Base-by-base conservation (phyloP, 2,329 filamentous ascomycete species). In the Claviceps fusiformis region DNA sequence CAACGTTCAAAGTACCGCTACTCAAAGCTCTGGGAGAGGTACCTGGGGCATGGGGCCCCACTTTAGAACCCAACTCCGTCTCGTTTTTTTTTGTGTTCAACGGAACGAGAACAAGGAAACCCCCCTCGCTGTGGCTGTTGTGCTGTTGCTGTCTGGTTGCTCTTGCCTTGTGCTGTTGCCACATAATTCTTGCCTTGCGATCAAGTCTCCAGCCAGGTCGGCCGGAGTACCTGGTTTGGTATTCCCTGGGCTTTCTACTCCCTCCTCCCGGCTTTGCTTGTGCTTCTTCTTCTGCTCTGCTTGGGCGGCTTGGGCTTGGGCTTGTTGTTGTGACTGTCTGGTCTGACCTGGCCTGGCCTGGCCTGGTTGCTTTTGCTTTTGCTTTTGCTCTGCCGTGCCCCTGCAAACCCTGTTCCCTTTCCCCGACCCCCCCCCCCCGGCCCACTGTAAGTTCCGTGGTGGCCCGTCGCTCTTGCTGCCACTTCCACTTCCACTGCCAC, bases 1-100 rank as follows among this genome's bases (percentile, higher is more conserved):
- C 44, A 31, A 50, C 17, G 35, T n/a, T 35, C 44, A n/a, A 56
- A 53, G 54, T 53, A 53, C 50, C 54, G 53, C 37, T 53, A 56
- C 54, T 29, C 37, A 11, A 6, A 29, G 43, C 41, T 24, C 41
- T 13, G 19, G 29, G 50, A 50, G 50, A 37, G 50, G 37, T 53
- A 51, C 37, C 53, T 54, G 31, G 49, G 49, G 27, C 50, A 33
- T 17, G 8, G 8, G 39, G 39, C 3, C 48, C 54, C 48, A 33
- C 48, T 55, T 45, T 37, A 11, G 50, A 37, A 44, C 39, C 39
- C n/a, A 43, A 44, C 37, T 27, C 15, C 13, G 24, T 33, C 27
- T 52, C 50, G 50, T 33, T 52, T 52, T 52, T 43, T 49, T 50
- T 51, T 51, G 13, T 41, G n/a, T 9, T 47, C 27, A 47, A 47